These are phyloP conservation scores for Penicillium flavigenum DNA, from an alignment of 495 filamentous ascomycete species.

Conservation along the genomic window DNA sequence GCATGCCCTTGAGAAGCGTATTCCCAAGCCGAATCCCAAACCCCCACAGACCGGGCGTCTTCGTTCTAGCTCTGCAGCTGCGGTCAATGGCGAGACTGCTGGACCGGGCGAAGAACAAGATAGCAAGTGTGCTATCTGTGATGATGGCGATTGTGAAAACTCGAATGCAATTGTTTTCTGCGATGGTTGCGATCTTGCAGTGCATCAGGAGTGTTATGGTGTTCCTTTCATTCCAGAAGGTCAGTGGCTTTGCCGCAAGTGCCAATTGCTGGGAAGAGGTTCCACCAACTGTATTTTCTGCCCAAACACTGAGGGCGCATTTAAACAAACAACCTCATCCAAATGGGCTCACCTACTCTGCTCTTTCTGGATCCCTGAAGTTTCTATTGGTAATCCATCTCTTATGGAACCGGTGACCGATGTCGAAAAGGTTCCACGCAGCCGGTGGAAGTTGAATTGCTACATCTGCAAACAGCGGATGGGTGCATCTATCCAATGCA, in stretches of 20 bases:
- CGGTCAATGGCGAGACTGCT: conserved; percentile 84
- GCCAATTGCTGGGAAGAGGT: conserved; percentile 88
- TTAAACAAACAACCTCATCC: conserved; percentile 93
- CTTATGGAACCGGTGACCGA: conserved; percentile 99
- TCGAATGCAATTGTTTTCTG: conserved; percentile 99
- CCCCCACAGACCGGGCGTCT: conserved; percentile 89
- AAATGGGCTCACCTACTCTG: conserved; percentile 97
- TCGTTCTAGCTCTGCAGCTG: conserved; percentile 86
- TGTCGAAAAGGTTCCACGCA: conserved; percentile 92
- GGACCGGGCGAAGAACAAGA: conserved; percentile 89
- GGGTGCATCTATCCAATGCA: conserved; percentile 98
- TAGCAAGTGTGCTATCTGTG: conserved; percentile 95
- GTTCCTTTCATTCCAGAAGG: conserved; percentile 98
- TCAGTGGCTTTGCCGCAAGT: conserved; percentile 97
- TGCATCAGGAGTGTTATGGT: conserved; percentile 99
- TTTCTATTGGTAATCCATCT: conserved; percentile 90
- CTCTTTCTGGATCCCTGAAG: conserved; percentile 97
- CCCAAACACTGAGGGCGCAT: conserved; percentile 94
- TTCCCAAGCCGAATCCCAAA: conserved; percentile 94
- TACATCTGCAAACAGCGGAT: conserved; percentile 97
- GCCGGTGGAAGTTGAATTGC: conserved; percentile 88
- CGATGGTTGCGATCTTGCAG: conserved; percentile 94
- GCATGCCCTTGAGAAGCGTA: conserved; percentile 92
- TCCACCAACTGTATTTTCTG: conserved; percentile 97
- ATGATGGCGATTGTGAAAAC: conserved; percentile 98